Conservation (phyloP, 352 stramenopile species). For the Phytophthora sp. region DNA sequence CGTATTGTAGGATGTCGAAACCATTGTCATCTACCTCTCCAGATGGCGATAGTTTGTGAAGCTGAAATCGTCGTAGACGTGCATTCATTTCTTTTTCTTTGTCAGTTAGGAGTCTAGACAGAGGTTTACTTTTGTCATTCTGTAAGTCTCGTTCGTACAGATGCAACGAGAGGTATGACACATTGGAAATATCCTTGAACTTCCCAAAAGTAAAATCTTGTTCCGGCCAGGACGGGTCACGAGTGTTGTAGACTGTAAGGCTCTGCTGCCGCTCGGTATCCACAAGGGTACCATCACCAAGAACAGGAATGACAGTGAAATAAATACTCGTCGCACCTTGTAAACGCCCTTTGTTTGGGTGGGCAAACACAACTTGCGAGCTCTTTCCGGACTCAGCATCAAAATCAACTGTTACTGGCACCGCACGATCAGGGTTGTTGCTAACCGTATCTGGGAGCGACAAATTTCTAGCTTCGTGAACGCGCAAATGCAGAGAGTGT, state of each 20-base stretch:
- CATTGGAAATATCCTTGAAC: conserved; percentile 45
- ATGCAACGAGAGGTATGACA: conserved; percentile 74
- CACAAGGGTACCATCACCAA: conserved; percentile 44
- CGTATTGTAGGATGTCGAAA: conserved; percentile 57
- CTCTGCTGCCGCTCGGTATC: conserved; percentile 59
- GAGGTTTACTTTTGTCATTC: conserved; percentile 31
- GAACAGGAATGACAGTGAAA: conserved; percentile 72
- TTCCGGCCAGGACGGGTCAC: conserved; percentile 63
- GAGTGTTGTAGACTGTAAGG: conserved; percentile 69
- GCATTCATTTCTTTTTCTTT: conserved; percentile 39
- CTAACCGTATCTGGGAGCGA: conserved; percentile 21
- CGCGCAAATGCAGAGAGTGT: conserved; percentile 53
- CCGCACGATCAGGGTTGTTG: too few relatives aligned
- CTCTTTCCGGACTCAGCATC: too few relatives aligned
- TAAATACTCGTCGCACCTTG: conserved; percentile 53
- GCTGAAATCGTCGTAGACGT: conserved; percentile 48
- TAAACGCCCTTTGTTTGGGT: too few relatives aligned
- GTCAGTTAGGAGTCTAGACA: conserved; percentile 42
- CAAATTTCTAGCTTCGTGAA: conserved; percentile 50
- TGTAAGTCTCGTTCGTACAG: conserved; percentile 66
- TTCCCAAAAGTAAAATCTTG: conserved; percentile 74
- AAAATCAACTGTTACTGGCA: conserved; percentile 1
- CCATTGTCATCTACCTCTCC: conserved; percentile 57
- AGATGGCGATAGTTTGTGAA: conserved; percentile 61
- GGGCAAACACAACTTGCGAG: too few relatives aligned